Percentiles rank a stretch among this genome's conserved stretches.
Conservation (phyloP, 306 rosid genomes). For the Lathyrus oleraceus region DNA sequence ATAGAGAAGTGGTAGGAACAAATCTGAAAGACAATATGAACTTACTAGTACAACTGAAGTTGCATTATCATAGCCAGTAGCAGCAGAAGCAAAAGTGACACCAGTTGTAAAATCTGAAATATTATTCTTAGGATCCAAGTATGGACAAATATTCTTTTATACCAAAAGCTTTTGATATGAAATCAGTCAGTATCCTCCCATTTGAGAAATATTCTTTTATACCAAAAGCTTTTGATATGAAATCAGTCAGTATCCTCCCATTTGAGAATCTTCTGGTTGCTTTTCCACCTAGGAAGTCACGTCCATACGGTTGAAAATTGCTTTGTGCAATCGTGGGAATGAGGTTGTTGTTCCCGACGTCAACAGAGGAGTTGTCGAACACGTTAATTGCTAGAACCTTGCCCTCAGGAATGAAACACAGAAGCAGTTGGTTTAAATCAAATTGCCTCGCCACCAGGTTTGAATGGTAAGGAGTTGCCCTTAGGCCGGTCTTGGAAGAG, state of each 20-base stretch:
- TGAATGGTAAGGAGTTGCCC: too few relatives aligned
- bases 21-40: not conserved
- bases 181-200: constrained; percentile 78
- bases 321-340: constrained; percentile 83
- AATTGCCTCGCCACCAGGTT: too few relatives aligned
- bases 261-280: constrained; percentile 86
- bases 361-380: constrained; percentile 88
- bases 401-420: too few relatives aligned
- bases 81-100: constrained; percentile 90
- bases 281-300: constrained; percentile 71
- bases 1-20: not conserved
- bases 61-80: constrained; percentile 85
- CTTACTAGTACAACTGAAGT: constrained; percentile 75
- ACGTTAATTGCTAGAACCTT: constrained; percentile 70
- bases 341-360: constrained; percentile 89
- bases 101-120: constrained; percentile 81
- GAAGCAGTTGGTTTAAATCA: too few relatives aligned
- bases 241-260: constrained; percentile 78
- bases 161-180: constrained; percentile 67
- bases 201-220: constrained; percentile 55
- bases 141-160: constrained; percentile 64
- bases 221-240: constrained; percentile 67
- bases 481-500: too few relatives aligned
- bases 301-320: constrained; percentile 87
- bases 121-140: constrained; percentile 74